phyloP scores from a whole-genome alignment of 164 flowering plant species.

The Echeveria elegans region DNA sequence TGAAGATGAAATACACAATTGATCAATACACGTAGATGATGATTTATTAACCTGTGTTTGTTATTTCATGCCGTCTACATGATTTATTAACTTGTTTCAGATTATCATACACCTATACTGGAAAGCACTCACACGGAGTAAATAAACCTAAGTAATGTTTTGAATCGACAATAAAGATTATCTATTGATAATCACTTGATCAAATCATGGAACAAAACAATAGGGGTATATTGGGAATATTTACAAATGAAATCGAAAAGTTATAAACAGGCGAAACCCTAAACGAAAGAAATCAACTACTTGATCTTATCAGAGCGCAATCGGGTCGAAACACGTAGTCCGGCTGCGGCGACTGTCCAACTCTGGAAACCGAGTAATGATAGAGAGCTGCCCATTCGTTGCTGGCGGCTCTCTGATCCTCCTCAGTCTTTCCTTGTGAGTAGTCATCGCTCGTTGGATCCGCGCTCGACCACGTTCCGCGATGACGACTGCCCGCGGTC shows the following conservation, averaged over 20 bases:
- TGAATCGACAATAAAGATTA: no score
- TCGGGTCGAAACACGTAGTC: not conserved
- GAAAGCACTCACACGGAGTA: no score
- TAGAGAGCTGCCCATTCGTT: not conserved
- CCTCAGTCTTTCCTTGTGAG: not conserved
- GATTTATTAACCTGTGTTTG: no score
- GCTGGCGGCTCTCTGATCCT: not conserved
- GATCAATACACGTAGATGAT: no score
- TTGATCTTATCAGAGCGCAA: conserved; percentile 7
- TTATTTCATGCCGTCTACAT: no score
- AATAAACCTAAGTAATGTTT: no score
- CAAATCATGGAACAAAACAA: no score
- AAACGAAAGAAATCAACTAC: not conserved
- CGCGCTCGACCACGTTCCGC: not conserved
- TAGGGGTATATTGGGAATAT: no score
- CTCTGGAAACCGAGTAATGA: not conserved
- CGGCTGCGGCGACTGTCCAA: not conserved
- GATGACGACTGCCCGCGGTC: conserved; percentile 6
- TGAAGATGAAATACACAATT: no score
- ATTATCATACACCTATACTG: no score
- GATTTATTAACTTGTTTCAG: no score
- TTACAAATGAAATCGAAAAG: not conserved
- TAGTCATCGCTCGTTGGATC: not conserved
- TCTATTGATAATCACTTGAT: no score
- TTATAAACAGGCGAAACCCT: not conserved